Evolutionary conservation across 2,329 filamentous ascomycete genomes (phyloP).

Genomic region (Ceratocystis destructans): DNA sequence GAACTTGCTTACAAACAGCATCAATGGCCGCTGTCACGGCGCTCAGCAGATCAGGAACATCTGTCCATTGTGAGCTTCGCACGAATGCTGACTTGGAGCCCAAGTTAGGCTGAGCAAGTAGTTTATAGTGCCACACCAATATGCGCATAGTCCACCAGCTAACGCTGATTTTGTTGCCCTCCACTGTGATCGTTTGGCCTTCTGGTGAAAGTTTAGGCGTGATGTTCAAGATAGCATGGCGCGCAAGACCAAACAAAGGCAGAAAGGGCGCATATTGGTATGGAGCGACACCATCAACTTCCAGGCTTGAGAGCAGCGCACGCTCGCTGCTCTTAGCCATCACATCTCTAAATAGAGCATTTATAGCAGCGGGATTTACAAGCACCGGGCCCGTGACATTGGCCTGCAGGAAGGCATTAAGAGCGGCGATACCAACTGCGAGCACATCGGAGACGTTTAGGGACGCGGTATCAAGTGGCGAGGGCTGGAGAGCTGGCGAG

Average conservation of each 20-base stretch:
- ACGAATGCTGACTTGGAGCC: constrained; percentile 42
- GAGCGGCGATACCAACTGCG: constrained; percentile 50
- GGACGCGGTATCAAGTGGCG: not conserved
- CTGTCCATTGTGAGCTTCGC: constrained; percentile 44
- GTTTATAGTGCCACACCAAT: constrained; percentile 54
- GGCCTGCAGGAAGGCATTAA: constrained; percentile 70
- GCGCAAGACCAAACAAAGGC: constrained; percentile 68
- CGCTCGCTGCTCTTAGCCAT: constrained; percentile 34
- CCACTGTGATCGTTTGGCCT: constrained; percentile 21
- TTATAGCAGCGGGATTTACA: constrained; percentile 22
- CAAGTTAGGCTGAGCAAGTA: constrained; percentile 43
- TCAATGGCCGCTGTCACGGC: constrained; percentile 33
- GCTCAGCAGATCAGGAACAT: constrained; percentile 43
- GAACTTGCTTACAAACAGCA: constrained; percentile 30
- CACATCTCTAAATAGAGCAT: constrained; percentile 25
- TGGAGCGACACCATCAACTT: constrained; percentile 71
- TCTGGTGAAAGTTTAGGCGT: constrained; percentile 30
- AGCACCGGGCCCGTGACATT: constrained; percentile 81
- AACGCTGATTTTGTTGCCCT: constrained; percentile 25
- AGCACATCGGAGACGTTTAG: constrained; percentile 23
- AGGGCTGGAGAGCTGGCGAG: not conserved
- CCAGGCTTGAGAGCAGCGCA: constrained; percentile 46
- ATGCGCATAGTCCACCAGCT: constrained; percentile 56
- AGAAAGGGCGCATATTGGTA: constrained; percentile 75
- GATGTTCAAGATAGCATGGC: constrained; percentile 19